Evolutionary conservation across 306 rosid species (phyloP), one percentile per base, ranked within the genome.

Genomic region (Echinosophora koreensis): DNA sequence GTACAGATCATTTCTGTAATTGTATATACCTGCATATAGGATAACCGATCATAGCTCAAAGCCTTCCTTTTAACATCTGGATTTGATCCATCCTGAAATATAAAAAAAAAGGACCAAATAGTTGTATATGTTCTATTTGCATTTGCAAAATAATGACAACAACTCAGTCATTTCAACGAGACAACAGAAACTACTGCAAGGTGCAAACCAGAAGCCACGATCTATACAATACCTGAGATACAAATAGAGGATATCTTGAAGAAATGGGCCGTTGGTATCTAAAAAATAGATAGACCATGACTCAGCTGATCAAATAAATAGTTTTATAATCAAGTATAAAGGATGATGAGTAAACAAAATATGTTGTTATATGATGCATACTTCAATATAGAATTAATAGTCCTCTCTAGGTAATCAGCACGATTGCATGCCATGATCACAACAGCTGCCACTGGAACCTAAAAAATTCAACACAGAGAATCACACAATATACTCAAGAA

Each of bases 361-460:
- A 74, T 17, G 52, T 62, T 12, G 35, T 35, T 71, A 62, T 37
- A 52, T 60, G 67, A 71, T 60, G 81, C 92, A 79, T 86, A 95
- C 98, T 87, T 95, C 71, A 92, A 78, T 52, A 95, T 71, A 74
- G 98, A 90, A 66, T 82, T 84, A 67, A 95, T 73, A 37, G 98
- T 95, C 89, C 96, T 88, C 78, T 92, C 97, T 56, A 95, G 83
- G 77, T 95, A 95, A 89, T 92, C 98, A 76, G 93, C 97, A 80
- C 98, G 98, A 82, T 88, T 95, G 83, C 98, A 95, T 77, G 97
- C 97, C 97, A 95, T 95, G 82, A 95, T 83, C 75, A 95, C 98
- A 83, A 95, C 97, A 78, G 98, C 98, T 44, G 98, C 98, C 86
- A 95, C 91, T 27, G 98, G 97, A 63, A 79, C 97, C 98, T 94